Evolutionary conservation across 2,329 filamentous ascomycete species (phyloP).

Genomic region (Ascochyta rabiei): DNA sequence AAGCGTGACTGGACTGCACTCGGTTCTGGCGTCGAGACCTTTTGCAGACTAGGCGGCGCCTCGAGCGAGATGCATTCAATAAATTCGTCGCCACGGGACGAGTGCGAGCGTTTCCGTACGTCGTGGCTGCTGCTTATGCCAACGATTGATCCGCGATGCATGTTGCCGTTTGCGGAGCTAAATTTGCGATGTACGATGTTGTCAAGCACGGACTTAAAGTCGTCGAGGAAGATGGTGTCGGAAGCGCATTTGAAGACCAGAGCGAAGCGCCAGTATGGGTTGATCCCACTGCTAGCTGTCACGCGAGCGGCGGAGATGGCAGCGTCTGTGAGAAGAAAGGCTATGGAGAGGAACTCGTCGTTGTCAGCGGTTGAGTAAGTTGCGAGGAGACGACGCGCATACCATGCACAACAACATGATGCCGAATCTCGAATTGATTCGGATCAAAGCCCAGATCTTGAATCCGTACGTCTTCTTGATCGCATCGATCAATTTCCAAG

Average conservation of each 20-base stretch:
- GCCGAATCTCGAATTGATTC: conserved; percentile 40
- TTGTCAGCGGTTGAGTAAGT: neutral
- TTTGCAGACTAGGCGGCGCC: conserved; percentile 8
- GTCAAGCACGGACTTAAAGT: conserved; percentile 46
- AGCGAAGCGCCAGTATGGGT: conserved; percentile 46
- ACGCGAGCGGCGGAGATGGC: conserved; percentile 38
- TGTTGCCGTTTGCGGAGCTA: conserved; percentile 24
- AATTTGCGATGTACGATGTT: conserved; percentile 38
- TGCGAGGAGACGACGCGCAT: neutral
- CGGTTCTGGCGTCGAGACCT: conserved; percentile 15
- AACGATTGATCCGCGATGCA: conserved; percentile 19
- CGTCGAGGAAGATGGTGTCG: conserved; percentile 46
- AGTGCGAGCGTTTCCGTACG: conserved; percentile 21
- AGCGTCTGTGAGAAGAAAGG: conserved; percentile 40
- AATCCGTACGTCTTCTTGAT: conserved; percentile 45
- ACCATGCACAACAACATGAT: conserved; percentile 45
- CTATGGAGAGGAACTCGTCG: conserved; percentile 29
- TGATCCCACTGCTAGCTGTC: conserved; percentile 38
- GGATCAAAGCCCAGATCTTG: conserved; percentile 31
- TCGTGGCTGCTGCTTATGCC: conserved; percentile 12
- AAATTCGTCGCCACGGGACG: conserved; percentile 26
- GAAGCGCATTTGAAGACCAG: conserved; percentile 47
- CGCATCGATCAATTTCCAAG: conserved; percentile 38
- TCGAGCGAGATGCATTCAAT: conserved; percentile 26
- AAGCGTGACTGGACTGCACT: conserved; percentile 15